Base-by-base conservation (phyloP, 139 green algal species). In the Closterium sp. region DNA sequence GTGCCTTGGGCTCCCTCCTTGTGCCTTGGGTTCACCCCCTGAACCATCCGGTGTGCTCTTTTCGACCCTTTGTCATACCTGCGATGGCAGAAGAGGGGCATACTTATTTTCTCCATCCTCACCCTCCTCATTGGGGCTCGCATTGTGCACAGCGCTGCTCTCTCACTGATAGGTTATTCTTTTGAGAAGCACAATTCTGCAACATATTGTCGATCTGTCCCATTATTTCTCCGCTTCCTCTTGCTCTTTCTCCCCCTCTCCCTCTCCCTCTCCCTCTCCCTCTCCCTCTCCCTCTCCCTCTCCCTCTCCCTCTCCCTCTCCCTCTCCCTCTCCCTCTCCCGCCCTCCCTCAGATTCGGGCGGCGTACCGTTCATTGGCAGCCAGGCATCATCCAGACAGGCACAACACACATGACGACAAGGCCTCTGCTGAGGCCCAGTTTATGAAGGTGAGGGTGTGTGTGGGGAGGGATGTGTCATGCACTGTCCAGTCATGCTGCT, bases 251-350 rank as follows among this genome's bases (percentile, higher is more conserved):
- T 42, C 86, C 10, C 17, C 9, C 86, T 89, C 11, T 5, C 11
- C 9, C 88, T 79, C 88, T 70, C 88, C 30, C 7, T 79, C 19
- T 17, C 22, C 30, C 88, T 79, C 34, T 42, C 87, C 32, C 87
- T 90, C 87, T 28, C 87, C 28, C 87, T 90, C 87, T 87, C 87
- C n/a, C 87, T 90, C 87, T 90, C 87, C n/a, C 87, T 87, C 87
- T 90, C 87, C n/a, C 87, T 90, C 87, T 90, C 87, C 28, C 87
- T 88, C 87, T 90, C 87, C 28, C 87, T 90, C 87, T 90, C 87
- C 28, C 87, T 90, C 87, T 90, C 87, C 28, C 87, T 90, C 87
- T 90, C 87, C 28, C 87, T 90, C 87, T 90, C 87, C 28, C 87
- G n/a, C n/a, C 89, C 87, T 90, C 87, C 28, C 87, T 90, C 88